Percentiles rank a stretch among this genome's conserved stretches.
Evolutionary conservation across 148 eudicot genomes (phyloP).

Genomic region (Linanthus parryae): DNA sequence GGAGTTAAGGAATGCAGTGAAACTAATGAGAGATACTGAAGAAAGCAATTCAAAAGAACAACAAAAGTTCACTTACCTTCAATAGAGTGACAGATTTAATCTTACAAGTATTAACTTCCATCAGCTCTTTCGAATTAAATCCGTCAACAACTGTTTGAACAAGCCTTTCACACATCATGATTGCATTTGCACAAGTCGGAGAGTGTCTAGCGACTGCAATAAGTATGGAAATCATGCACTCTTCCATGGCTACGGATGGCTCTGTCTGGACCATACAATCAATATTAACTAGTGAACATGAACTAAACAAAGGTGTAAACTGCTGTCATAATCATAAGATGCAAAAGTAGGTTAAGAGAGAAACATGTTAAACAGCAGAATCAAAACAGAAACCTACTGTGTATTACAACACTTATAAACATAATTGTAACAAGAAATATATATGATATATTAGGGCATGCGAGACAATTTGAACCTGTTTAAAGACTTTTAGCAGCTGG

Average conservation of each 20-base stretch:
- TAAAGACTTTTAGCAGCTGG: too few species aligned
- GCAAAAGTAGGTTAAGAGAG: not conserved
- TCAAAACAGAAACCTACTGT: not conserved
- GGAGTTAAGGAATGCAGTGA: not conserved
- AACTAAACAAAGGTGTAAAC: not conserved
- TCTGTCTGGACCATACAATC: conserved; percentile 42
- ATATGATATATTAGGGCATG: not conserved
- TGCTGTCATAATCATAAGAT: not conserved
- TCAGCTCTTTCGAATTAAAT: conserved; percentile 43
- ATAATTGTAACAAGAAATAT: too few species aligned
- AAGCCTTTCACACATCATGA: conserved; percentile 72
- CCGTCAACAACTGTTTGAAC: conserved; percentile 63
- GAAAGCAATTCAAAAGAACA: not conserved
- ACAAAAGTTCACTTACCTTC: conserved; percentile 39
- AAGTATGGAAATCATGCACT: conserved; percentile 61
- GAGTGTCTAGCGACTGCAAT: conserved; percentile 91
- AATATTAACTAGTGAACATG: not conserved
- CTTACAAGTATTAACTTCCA: conserved; percentile 45
- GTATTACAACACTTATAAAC: too few species aligned
- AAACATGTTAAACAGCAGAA: conserved; percentile 2
- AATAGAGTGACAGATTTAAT: conserved; percentile 72
- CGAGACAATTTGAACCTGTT: not conserved
- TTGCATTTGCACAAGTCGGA: conserved; percentile 67
- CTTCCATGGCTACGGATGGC: conserved; percentile 61
- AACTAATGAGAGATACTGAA: not conserved